Percentiles rank a stretch among this genome's conserved stretches.
Evolutionary conservation across 306 rosid genomes (phyloP).

Genomic region (Fagus crenata): DNA sequence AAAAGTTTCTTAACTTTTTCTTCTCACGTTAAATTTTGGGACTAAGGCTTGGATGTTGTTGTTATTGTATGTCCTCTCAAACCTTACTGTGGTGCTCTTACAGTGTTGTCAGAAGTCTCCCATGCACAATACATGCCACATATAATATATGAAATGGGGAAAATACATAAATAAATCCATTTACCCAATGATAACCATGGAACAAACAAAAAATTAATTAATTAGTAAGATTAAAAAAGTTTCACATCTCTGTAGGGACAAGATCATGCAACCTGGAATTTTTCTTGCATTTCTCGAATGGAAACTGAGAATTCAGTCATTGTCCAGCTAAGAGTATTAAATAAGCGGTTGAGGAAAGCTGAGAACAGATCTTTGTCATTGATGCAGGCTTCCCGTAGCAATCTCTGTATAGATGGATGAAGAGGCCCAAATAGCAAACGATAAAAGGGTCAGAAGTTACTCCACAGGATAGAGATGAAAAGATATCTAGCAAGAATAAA

Average conservation of each 20-base stretch:
- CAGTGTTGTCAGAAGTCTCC: neutral
- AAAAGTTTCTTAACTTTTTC: neutral
- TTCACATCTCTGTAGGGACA: neutral
- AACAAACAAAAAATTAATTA: too few species aligned
- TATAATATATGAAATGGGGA: neutral
- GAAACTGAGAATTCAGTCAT: conserved; percentile 98
- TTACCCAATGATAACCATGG: neutral
- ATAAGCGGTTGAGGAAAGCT: conserved; percentile 89
- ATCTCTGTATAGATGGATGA: conserved; percentile 51
- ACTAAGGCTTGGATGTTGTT: too few species aligned
- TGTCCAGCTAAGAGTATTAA: conserved; percentile 96
- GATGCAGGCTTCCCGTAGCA: conserved; percentile 80
- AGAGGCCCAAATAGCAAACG: conserved; percentile 16
- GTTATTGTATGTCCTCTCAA: neutral
- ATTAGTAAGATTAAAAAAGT: neutral
- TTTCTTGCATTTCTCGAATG: conserved; percentile 94
- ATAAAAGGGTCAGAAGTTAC: conserved; percentile 30
- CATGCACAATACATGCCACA: neutral
- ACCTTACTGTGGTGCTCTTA: neutral
- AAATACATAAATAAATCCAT: neutral
- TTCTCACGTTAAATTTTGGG: too few species aligned
- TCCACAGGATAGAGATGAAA: conserved; percentile 5
- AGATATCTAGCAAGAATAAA: neutral
- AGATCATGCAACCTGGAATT: conserved; percentile 57
- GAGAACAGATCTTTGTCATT: conserved; percentile 78